Conservation (phyloP, 495 filamentous ascomycete genomes). For the Trichocladium antarcticum region DNA sequence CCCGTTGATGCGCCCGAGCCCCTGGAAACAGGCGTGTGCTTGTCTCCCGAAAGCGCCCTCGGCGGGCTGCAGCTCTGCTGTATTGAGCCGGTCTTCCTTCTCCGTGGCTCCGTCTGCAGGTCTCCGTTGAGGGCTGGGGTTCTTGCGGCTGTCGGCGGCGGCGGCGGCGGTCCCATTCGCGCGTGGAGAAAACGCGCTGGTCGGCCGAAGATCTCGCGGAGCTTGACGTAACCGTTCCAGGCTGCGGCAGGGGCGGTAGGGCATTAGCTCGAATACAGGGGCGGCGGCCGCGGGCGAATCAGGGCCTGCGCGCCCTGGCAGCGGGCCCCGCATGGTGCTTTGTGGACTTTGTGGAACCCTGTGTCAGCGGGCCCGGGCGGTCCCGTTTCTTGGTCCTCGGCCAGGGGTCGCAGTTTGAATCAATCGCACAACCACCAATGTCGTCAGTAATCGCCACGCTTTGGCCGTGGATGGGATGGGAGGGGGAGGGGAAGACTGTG, state of each 20-base stretch:
- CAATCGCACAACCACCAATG: neutral
- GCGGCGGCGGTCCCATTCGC: neutral
- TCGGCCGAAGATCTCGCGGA: conserved; percentile 2
- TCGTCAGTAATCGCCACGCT: neutral
- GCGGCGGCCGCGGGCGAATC: neutral
- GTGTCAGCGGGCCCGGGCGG: neutral
- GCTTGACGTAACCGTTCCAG: conserved; percentile 2
- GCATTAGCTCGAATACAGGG: neutral
- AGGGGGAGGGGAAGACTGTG: no score
- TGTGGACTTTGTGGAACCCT: neutral
- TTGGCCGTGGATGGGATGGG: no score
- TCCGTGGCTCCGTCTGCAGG: neutral
- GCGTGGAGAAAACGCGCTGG: conserved; percentile 1
- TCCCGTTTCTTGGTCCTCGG: neutral
- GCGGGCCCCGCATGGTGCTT: neutral
- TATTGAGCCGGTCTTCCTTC: neutral
- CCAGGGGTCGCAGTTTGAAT: no score
- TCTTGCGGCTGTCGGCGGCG: neutral
- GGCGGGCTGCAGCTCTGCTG: neutral
- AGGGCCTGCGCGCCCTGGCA: neutral
- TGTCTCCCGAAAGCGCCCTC: neutral
- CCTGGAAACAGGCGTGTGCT: no score
- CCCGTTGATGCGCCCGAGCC: no score
- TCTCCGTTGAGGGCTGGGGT: neutral
- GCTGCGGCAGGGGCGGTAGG: neutral